Evolutionary conservation across 1,284 basidiomycete species (phyloP).

Genomic region (Psilocybe mexicana): DNA sequence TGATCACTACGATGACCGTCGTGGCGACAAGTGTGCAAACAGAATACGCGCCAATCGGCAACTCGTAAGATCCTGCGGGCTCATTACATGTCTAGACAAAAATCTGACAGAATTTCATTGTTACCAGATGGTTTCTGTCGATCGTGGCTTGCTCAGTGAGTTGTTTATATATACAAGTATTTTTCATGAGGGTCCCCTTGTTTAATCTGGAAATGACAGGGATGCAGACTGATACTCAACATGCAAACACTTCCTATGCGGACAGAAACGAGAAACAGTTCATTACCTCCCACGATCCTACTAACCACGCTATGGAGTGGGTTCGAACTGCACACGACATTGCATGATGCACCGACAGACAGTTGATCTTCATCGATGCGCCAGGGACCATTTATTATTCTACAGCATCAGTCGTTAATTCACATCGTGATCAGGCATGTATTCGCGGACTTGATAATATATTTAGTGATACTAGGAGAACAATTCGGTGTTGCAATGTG

Average conservation of each 20-base stretch:
- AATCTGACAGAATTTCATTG: background rate
- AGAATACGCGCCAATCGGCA: constrained; percentile 23
- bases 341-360: background rate
- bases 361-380: too few species aligned
- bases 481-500: too few species aligned
- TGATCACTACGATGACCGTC: constrained; percentile 17
- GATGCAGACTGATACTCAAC: constrained; percentile 29
- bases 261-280: background rate
- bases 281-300: constrained; percentile 7
- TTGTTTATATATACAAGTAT: background rate
- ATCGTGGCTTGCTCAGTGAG: constrained; percentile 30
- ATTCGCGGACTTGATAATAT: too few species aligned
- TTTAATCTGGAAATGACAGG: constrained; percentile 14
- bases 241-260: constrained; percentile 19
- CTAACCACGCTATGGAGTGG: constrained; percentile 15
- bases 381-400: too few species aligned
- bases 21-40: constrained; percentile 17
- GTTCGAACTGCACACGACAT: constrained; percentile 1
- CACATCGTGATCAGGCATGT: too few species aligned
- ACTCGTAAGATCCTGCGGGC: constrained; percentile 21
- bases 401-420: too few species aligned
- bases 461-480: too few species aligned
- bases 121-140: constrained; percentile 29
- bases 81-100: background rate
- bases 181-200: background rate